These are phyloP conservation scores for Trametes elegans DNA, from an alignment of 768 basidiomycete species.

Conservation along the genomic window DNA sequence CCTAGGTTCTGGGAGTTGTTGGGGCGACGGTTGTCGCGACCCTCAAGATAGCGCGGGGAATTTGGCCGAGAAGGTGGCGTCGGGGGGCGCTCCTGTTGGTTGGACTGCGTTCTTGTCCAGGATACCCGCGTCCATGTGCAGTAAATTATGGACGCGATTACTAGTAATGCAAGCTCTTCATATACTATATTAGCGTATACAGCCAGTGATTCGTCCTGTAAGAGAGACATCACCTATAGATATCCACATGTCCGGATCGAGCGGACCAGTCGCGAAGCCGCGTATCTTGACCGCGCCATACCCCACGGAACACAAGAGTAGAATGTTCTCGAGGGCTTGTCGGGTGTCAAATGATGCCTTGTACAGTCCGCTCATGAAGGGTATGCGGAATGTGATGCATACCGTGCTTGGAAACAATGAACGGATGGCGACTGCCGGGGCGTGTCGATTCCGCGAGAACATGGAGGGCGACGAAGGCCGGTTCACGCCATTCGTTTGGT, in stretches of 20 bases:
- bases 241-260: slow-evolving; percentile 41
- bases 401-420: slow-evolving; percentile 49
- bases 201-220: slow-evolving; percentile 1
- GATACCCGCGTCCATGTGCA: slow-evolving; percentile 59
- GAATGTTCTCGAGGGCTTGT: slow-evolving; percentile 58
- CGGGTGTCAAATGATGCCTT: slow-evolving; percentile 60
- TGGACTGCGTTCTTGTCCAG: slow-evolving; percentile 30
- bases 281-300: slow-evolving; percentile 53
- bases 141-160: slow-evolving; percentile 56
- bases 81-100: slow-evolving; percentile 9
- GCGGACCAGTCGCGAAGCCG: slow-evolving; percentile 27
- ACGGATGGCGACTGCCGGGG: slow-evolving; percentile 22
- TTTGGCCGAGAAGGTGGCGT: slow-evolving; percentile 26
- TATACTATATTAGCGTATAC: slow-evolving; percentile 6
- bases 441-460: slow-evolving; percentile 41
- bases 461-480: slow-evolving; percentile 41
- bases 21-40: slow-evolving; percentile 45
- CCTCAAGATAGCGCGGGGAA: slow-evolving; percentile 45
- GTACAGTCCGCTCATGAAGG: slow-evolving; percentile 40
- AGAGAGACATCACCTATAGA: slow-evolving; percentile 44
- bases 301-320: slow-evolving; percentile 63
- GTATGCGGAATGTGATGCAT: slow-evolving; percentile 44
- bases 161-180: slow-evolving; percentile 57
- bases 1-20: slow-evolving; percentile 22
- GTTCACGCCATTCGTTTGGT: slow-evolving; percentile 32